Evolutionary conservation across 345 rosid genomes (phyloP), one percentile per base, ranked within the genome.

Genomic region (Eucalyptus cladocalyx): DNA sequence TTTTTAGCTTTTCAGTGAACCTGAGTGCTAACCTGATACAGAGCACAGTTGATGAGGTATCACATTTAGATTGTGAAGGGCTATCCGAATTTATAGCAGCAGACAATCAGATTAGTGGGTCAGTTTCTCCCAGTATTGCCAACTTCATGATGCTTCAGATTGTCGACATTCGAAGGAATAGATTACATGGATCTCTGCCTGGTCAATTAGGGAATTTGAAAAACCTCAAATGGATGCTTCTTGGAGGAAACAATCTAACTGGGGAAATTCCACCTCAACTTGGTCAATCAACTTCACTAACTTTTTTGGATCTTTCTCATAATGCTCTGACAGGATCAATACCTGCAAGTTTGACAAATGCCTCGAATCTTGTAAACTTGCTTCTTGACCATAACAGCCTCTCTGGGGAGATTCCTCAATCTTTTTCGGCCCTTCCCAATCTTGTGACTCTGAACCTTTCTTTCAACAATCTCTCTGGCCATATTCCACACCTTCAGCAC

Each of bases 401-500:
- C 87, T 93, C 93, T 62, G 97, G 96, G 18, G 93, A 92, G 88
- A 93, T 94, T 90, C 95, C 97, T 30, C 16, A 86, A 14, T 92
- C 94, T 87, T 92, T 95, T 87, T 94, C 95, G 37, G 89, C 48
- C 86, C 93, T 95, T 86, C 54, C 87, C 34, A 88, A 53, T 86
- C 95, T 95, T 26, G 88, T 91, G 62, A 60, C 87, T 40, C 90
- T 95, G 60, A 91, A 94, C 89, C 91, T 94, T 72, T 94, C 97
- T 30, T 94, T 92, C 91, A 95, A 95, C 88, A 93, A 95, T 60
- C 93, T 95, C 86, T 93, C 96, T 40, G 96, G 97, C 89, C 89
- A 50, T 87, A 92, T 95, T 89, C 95, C 94, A 28, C 62, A 23
- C 32, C 91, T 95, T 48, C 91, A 34, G 40, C 91, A 91, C 69